phyloP scores from a whole-genome alignment of 1,284 basidiomycete species.

The Trichosporon asahii region DNA sequence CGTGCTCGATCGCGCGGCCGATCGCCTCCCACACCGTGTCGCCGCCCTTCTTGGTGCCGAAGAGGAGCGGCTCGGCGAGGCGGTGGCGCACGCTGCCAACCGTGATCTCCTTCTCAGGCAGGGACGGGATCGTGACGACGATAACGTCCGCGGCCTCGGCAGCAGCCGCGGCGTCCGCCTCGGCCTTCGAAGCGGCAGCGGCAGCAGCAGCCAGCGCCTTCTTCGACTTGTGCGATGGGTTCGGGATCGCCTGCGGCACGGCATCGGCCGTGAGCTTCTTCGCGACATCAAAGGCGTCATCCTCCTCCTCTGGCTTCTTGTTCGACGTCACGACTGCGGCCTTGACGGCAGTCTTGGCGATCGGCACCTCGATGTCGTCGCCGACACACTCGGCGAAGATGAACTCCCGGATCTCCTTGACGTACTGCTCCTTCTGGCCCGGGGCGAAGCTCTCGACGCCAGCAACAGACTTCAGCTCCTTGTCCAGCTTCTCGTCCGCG shows the following conservation, averaged over 20 bases:
- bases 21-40: conserved; percentile 55
- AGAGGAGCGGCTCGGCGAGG: conserved; percentile 82
- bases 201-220: conserved; percentile 57
- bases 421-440: conserved; percentile 35
- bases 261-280: conserved; percentile 51
- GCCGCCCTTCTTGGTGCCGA: conserved; percentile 52
- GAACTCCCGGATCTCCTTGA: conserved; percentile 39
- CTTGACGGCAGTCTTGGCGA: conserved; percentile 24
- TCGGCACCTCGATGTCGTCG: conserved; percentile 45
- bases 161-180: conserved; percentile 60
- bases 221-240: conserved; percentile 52
- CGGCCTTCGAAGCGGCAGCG: conserved; percentile 59
- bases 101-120: conserved; percentile 67
- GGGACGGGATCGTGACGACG: conserved; percentile 59
- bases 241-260: conserved; percentile 27
- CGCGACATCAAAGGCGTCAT: conserved; percentile 65
- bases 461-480: conserved; percentile 58
- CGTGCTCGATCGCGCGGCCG: conserved; percentile 38
- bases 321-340: conserved; percentile 26
- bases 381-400: conserved; percentile 43
- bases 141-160: conserved; percentile 38
- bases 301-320: conserved; percentile 58
- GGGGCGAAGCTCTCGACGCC: conserved; percentile 47
- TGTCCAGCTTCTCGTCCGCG: conserved; percentile 62
- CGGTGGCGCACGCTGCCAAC: conserved; percentile 83